Conservation (phyloP, 2,329 filamentous ascomycete genomes). For the Colletotrichum ledebouriae region DNA sequence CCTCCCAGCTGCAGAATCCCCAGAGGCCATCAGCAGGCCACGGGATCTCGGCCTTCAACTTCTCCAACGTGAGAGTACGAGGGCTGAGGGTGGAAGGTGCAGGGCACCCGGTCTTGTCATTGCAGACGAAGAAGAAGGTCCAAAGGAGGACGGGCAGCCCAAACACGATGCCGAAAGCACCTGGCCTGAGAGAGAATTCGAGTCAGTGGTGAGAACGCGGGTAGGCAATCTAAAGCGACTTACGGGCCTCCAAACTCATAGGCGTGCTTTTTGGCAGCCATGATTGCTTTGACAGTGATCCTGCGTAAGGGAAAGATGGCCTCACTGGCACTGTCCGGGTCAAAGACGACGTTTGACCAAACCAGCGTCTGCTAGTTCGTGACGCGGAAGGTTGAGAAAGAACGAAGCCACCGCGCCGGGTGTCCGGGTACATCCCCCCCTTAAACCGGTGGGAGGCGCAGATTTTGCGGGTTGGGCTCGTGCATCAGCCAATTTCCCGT, state of each 20-base stretch:
- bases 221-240: constrained; percentile 36
- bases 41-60: constrained; percentile 79
- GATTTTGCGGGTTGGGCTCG: constrained; percentile 24
- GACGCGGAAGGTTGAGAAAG: neutral
- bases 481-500: constrained; percentile 30
- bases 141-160: constrained; percentile 82
- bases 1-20: constrained; percentile 76
- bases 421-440: constrained; percentile 6
- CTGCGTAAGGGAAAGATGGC: too few relatives aligned
- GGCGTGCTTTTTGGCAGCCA: constrained; percentile 38
- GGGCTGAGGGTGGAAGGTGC: constrained; percentile 81
- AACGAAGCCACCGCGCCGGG: neutral
- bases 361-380: neutral
- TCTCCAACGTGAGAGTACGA: constrained; percentile 74
- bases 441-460: constrained; percentile 28
- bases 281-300: neutral
- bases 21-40: constrained; percentile 78
- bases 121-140: constrained; percentile 83
- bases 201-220: constrained; percentile 8
- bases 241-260: constrained; percentile 54
- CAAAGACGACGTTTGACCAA: neutral
- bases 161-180: constrained; percentile 80
- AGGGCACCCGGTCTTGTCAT: constrained; percentile 89
- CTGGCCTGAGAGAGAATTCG: constrained; percentile 64
- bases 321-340: neutral